Evolutionary conservation across 345 rosid genomes (phyloP), one percentile per base, ranked within the genome.

Genomic region (Barbarea vulgaris): DNA sequence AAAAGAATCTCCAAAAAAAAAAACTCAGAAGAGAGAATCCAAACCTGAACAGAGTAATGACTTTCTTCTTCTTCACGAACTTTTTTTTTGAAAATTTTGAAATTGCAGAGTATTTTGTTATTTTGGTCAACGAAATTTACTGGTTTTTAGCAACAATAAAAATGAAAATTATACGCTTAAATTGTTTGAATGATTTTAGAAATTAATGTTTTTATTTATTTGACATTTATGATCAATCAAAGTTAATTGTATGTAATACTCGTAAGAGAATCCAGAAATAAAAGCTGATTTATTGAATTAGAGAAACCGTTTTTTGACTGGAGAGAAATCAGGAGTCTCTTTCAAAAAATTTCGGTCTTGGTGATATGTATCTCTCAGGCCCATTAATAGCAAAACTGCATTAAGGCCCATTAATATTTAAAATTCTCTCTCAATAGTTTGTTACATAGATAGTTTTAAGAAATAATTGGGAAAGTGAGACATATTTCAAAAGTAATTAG

Each of bases 311-410:
- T 48, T 48, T 19, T 52, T 34, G 48, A 66, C 15, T 13, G 5
- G 72, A 67, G 72, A 67, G 15, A 52, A 51, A 51, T 36, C 12
- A 52, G 72, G 36, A 58, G 6, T 24, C n/a, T 34, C 21, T 9
- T 57, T 57, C 63, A 57, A 57, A 57, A 55, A 0, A 28, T 55
- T 55, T 54, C 36, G 12, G 59, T 15, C 19, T 3, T 17, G 33
- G 18, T 27, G 34, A 54, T 25, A 25, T 54, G 10, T 4, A 14
- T 54, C 10, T 25, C 8, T 47, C 52, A 47, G 25, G 25, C 25
- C 25, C 25, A 24, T 24, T 24, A 24, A 24, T 24, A 24, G 1
- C 25, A 24, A 24, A 24, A 24, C 25, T 24, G 25, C 25, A 24
- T 24, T 24, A 24, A 24, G 25, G 25, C 25, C 25, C 25, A 24